Base-by-base conservation (phyloP, 1,284 basidiomycete genomes). In the Inonotus obliquus region DNA sequence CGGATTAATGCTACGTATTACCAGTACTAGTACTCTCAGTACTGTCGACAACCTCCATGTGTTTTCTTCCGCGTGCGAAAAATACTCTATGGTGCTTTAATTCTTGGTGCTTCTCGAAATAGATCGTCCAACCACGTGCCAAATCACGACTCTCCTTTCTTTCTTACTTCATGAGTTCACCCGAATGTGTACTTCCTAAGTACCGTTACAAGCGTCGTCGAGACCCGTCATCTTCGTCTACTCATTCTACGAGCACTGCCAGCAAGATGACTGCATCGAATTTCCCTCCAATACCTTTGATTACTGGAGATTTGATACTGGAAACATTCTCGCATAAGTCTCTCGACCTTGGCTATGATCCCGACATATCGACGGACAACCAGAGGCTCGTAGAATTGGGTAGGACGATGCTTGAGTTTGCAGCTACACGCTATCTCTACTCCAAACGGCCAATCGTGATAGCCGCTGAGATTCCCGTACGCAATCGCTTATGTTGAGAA, bases 261-360 rank as follows among this genome's bases (percentile, higher is more conserved):
- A 39, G 14, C n/a, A 32, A 52, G 19, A 54, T 60, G 49, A 17
- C 6, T 5, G 65, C 60, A 62, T 37, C 71, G 63, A 66, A 69
- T 32, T 66, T 76, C 38, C 76, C 77, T 52, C 70, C 74, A 49
- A 67, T 77, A 48, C 81, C 81, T 45, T 71, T 73, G 59, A 70
- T 83, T 59, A 71, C 72, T 47, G 80, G 79, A 63, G 81, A 86
- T 54, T 72, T 83, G 45, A 74, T 84, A 65, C 77, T 90, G 59
- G 81, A 86, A 65, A 82, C 88, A 52, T 87, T 81, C 68, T 87
- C 85, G 4, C 87, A 91, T 69, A 77, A 73, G 64, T 87, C 87
- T 25, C 75, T 91, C 57, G 76, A 81, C 53, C 78, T 79, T 53
- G 71, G 75, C 47, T 74, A 57, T 41, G 47, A 57, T 32, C 53